phyloP scores from a whole-genome alignment of 495 filamentous ascomycete species.

The Neurospora terricola region DNA sequence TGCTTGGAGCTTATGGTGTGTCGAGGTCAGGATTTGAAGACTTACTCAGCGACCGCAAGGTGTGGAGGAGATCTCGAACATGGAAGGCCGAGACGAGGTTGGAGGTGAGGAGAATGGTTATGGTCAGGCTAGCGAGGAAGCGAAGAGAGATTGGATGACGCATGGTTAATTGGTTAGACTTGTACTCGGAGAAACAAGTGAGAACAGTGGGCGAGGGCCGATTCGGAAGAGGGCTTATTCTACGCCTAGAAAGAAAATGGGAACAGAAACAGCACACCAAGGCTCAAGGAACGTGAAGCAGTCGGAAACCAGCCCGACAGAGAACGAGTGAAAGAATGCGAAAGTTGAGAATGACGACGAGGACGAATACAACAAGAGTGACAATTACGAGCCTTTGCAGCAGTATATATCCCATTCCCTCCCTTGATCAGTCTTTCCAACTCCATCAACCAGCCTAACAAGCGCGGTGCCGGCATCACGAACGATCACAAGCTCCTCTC shows the following conservation, averaged over 20 bases:
- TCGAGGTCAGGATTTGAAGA: background rate
- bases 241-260: background rate
- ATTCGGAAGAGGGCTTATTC: background rate
- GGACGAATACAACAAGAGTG: background rate
- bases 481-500: background rate
- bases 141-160: background rate
- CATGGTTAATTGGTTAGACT: background rate
- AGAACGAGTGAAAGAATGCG: background rate
- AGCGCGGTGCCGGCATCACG: background rate
- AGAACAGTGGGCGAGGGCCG: background rate
- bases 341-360: background rate
- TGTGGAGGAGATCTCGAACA: background rate
- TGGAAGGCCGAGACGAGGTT: background rate
- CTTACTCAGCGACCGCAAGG: background rate
- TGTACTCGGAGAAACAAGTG: background rate
- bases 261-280: background rate
- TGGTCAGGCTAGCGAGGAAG: background rate
- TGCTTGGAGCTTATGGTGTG: background rate
- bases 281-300: background rate
- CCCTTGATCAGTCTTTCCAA: background rate
- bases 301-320: background rate
- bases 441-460: background rate
- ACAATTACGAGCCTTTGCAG: background rate
- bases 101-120: background rate
- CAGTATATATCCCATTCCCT: background rate